These are phyloP conservation scores for Buxus sempervirens DNA, from an alignment of 164 flowering plant species.

Conservation along the genomic window DNA sequence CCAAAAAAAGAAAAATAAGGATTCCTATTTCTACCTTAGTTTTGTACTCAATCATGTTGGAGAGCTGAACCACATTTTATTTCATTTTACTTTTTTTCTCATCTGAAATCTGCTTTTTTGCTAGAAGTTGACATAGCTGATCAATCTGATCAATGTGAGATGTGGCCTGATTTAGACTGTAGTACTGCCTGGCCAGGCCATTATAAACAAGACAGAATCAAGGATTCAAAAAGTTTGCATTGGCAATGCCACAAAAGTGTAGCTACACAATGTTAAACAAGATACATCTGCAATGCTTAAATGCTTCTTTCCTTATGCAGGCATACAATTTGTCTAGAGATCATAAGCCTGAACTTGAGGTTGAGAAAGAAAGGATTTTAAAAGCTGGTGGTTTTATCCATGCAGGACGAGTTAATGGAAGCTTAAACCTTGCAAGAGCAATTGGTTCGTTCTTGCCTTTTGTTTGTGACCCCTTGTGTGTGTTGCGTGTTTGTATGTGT, in stretches of 20 bases:
- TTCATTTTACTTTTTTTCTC: no score
- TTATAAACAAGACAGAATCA: neutral
- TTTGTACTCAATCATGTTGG: no score
- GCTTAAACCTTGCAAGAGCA: slow-evolving; percentile 95
- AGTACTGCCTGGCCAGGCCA: neutral
- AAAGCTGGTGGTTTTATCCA: slow-evolving; percentile 99
- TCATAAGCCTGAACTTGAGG: slow-evolving; percentile 97
- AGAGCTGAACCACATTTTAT: no score
- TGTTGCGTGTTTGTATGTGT: neutral
- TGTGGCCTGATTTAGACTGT: neutral
- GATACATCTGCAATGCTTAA: neutral
- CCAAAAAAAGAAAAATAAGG: no score
- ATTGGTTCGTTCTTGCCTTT: slow-evolving; percentile 84
- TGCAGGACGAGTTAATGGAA: slow-evolving; percentile 97
- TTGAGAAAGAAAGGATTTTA: slow-evolving; percentile 85
- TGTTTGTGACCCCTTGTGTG: neutral
- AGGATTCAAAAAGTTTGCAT: neutral
- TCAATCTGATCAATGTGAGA: neutral
- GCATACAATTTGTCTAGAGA: slow-evolving; percentile 96
- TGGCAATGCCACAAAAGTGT: neutral
- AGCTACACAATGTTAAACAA: neutral
- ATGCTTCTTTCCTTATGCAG: slow-evolving; percentile 33
- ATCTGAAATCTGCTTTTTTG: no score
- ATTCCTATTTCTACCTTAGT: no score
- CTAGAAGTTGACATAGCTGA: neutral